Percentiles rank a stretch among this genome's conserved stretches.
Evolutionary conservation across 129 eudicot genomes (phyloP).

Genomic region (Flaveria robusta): DNA sequence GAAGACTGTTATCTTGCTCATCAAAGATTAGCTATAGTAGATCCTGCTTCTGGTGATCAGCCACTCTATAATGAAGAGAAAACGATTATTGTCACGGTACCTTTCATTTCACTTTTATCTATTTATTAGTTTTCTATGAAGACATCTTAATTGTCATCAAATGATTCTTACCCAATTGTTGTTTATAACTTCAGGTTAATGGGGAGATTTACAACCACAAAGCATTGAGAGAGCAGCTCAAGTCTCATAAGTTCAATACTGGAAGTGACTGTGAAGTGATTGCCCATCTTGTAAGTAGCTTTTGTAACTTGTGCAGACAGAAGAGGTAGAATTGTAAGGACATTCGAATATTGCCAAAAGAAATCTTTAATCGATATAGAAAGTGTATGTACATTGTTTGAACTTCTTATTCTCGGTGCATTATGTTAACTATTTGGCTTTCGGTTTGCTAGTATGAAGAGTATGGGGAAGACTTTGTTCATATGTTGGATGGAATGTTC

Average conservation of each 20-base stretch:
- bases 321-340: too few species aligned
- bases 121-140: neutral
- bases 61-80: conserved; percentile 92
- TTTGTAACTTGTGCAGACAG: neutral
- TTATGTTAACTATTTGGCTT: too few species aligned
- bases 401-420: too few species aligned
- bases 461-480: conserved; percentile 86
- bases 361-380: too few species aligned
- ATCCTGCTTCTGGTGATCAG: conserved; percentile 98
- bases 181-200: conserved; percentile 57
- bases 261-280: conserved; percentile 98
- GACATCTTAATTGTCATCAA: conserved; percentile 11
- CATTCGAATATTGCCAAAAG: too few species aligned
- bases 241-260: conserved; percentile 72
- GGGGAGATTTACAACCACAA: conserved; percentile 94
- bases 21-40: conserved; percentile 93
- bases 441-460: conserved; percentile 71
- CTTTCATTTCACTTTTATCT: neutral
- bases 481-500: conserved; percentile 98
- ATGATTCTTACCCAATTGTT: neutral
- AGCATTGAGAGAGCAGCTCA: conserved; percentile 63
- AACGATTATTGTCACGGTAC: conserved; percentile 88
- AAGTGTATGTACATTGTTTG: too few species aligned
- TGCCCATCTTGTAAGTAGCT: conserved; percentile 84
- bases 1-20: conserved; percentile 91